These are phyloP conservation scores for Aureobasidium sp. DNA, from an alignment of 2,329 filamentous ascomycete genomes.

Conservation along the genomic window DNA sequence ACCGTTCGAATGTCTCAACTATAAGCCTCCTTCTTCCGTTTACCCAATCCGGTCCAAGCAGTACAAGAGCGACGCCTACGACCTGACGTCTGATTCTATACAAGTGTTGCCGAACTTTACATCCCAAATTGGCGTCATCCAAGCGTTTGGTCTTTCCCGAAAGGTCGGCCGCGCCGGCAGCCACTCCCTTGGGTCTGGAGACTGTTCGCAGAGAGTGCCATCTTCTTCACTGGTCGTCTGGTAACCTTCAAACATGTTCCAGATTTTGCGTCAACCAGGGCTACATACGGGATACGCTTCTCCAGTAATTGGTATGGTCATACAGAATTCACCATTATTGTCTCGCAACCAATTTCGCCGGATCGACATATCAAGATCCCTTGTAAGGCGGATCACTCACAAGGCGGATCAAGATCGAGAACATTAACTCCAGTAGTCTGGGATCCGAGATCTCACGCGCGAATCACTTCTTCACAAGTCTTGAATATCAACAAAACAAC, in stretches of 20 bases:
- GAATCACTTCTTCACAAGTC: constrained; percentile 1
- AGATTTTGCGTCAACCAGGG: background rate
- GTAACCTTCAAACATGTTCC: constrained; percentile 1
- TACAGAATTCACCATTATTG: background rate
- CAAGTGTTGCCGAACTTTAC: background rate
- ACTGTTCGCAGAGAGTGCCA: background rate
- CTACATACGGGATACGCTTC: background rate
- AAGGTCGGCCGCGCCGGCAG: background rate
- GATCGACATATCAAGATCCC: background rate
- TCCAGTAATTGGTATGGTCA: background rate
- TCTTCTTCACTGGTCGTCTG: background rate
- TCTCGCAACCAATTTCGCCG: background rate
- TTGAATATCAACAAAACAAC: background rate
- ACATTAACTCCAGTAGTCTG: background rate
- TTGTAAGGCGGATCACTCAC: background rate
- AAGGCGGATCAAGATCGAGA: background rate
- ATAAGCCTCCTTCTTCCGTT: background rate
- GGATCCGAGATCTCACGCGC: background rate
- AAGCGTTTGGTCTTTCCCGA: background rate
- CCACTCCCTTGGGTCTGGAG: background rate
- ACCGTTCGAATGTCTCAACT: background rate
- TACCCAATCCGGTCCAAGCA: background rate
- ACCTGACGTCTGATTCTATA: background rate
- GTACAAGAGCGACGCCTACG: background rate
- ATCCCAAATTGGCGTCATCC: background rate